Percentiles rank a stretch among this genome's conserved stretches.
These are phyloP conservation scores for Arthrobotrys megalospora DNA, from an alignment of 2,329 filamentous ascomycete species.

Conservation along the genomic window DNA sequence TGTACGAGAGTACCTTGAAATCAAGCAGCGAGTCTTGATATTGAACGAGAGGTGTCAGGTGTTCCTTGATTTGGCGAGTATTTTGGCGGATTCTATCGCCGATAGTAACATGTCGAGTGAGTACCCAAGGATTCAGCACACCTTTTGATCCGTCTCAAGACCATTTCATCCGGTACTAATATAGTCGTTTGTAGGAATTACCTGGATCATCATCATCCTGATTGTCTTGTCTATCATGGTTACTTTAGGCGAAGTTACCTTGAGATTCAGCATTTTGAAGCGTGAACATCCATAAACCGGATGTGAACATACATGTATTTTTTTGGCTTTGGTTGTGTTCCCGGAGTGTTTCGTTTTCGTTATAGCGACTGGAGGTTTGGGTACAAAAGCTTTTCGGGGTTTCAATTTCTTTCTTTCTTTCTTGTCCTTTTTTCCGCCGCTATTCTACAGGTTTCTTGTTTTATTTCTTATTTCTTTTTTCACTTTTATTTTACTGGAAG, in stretches of 20 bases:
- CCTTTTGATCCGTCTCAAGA: too few relatives aligned
- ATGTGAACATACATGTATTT: not conserved
- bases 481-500: not conserved
- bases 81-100: constrained; percentile 90
- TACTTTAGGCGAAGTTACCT: constrained; percentile 87
- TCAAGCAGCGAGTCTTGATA: constrained; percentile 94
- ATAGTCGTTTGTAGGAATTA: constrained; percentile 74
- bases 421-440: constrained; percentile 3
- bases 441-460: constrained; percentile 11
- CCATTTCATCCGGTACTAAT: not conserved
- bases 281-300: constrained; percentile 67
- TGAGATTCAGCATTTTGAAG: constrained; percentile 83
- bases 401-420: constrained; percentile 7
- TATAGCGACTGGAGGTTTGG: constrained; percentile 34
- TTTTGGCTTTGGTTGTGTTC: constrained; percentile 21
- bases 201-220: constrained; percentile 97
- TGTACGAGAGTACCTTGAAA: constrained; percentile 96
- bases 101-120: constrained; percentile 91
- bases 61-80: constrained; percentile 95
- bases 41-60: constrained; percentile 97
- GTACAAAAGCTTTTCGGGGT: constrained; percentile 19
- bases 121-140: constrained; percentile 54
- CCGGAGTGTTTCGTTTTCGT: constrained; percentile 12
- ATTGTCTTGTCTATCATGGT: constrained; percentile 93
- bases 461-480: not conserved